These are phyloP conservation scores for Populus nigra DNA, from an alignment of 345 rosid genomes.

Conservation along the genomic window DNA sequence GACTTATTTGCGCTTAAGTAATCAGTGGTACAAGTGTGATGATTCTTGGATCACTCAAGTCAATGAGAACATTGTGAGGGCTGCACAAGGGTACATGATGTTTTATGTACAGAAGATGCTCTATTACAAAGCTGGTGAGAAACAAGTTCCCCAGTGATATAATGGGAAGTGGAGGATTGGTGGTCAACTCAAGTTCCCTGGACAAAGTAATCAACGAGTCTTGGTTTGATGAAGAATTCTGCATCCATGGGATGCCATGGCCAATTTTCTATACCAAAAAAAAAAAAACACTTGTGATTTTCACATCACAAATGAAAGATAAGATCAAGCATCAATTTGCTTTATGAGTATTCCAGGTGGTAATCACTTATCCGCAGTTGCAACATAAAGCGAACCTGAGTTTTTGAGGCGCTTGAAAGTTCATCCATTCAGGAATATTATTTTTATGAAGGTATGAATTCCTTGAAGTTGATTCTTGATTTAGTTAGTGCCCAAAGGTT, in stretches of 20 bases:
- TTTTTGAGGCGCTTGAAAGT: conserved; percentile 37
- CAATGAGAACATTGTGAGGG: conserved; percentile 76
- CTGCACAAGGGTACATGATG: conserved; percentile 84
- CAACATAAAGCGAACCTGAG: conserved; percentile 35
- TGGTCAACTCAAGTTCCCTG: neutral
- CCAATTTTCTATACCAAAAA: conserved; percentile 14
- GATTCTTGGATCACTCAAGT: conserved; percentile 92
- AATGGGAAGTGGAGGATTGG: conserved; percentile 2
- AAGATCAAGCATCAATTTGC: neutral
- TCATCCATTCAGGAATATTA: conserved; percentile 24
- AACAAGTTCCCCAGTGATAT: conserved; percentile 23
- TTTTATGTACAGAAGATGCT: conserved; percentile 84
- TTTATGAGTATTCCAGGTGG: neutral
- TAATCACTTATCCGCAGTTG: conserved; percentile 16
- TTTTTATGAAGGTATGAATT: conserved; percentile 24
- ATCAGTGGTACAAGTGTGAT: conserved; percentile 89
- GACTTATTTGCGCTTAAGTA: conserved; percentile 64
- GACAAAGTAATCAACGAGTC: neutral
- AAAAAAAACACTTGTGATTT: conserved; percentile 9
- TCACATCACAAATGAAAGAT: neutral
- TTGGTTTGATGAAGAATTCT: neutral
- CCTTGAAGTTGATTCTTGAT: conserved; percentile 17
- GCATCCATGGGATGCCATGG: conserved; percentile 11
- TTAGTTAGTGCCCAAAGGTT: neutral
- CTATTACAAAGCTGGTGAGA: conserved; percentile 51